These are phyloP conservation scores for Fusarium sp. DNA, from an alignment of 2,329 filamentous ascomycete genomes.

Conservation along the genomic window DNA sequence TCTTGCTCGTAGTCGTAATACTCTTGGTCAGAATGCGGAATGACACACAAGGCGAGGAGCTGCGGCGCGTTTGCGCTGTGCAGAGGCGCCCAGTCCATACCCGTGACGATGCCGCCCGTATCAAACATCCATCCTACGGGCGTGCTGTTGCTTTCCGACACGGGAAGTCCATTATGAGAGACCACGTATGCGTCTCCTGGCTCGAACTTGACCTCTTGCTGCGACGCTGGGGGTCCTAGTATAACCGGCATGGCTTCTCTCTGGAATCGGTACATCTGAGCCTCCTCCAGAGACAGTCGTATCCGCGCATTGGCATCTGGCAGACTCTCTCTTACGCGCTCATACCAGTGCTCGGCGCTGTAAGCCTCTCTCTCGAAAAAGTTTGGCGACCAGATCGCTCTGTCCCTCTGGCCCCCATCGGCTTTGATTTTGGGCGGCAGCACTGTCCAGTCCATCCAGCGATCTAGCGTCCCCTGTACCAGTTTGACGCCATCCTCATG, in stretches of 20 bases:
- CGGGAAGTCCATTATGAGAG: constrained; percentile 47
- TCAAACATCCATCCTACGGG: constrained; percentile 65
- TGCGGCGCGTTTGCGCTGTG: constrained; percentile 53
- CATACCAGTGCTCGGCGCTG: constrained; percentile 49
- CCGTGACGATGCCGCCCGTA: constrained; percentile 62
- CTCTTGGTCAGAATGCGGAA: constrained; percentile 63
- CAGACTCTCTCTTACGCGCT: constrained; percentile 36
- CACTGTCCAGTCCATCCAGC: constrained; percentile 56
- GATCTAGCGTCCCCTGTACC: constrained; percentile 53
- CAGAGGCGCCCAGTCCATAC: constrained; percentile 64
- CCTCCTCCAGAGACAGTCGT: constrained; percentile 44
- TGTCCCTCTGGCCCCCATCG: constrained; percentile 45
- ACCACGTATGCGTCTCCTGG: constrained; percentile 44
- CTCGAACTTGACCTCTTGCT: constrained; percentile 47
- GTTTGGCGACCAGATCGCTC: constrained; percentile 55
- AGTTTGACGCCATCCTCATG: constrained; percentile 50
- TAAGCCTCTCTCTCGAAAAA: constrained; percentile 50
- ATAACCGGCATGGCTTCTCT: constrained; percentile 49
- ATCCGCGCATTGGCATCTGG: constrained; percentile 22
- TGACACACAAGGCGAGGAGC: constrained; percentile 62
- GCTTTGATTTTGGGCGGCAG: constrained; percentile 52
- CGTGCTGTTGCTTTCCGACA: constrained; percentile 41
- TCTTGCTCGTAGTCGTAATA: constrained; percentile 54
- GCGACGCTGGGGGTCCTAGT: constrained; percentile 48
- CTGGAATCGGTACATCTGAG: constrained; percentile 45